Conservation (phyloP, 2,329 filamentous ascomycete genomes). For the Trichophyton benhamiae region DNA sequence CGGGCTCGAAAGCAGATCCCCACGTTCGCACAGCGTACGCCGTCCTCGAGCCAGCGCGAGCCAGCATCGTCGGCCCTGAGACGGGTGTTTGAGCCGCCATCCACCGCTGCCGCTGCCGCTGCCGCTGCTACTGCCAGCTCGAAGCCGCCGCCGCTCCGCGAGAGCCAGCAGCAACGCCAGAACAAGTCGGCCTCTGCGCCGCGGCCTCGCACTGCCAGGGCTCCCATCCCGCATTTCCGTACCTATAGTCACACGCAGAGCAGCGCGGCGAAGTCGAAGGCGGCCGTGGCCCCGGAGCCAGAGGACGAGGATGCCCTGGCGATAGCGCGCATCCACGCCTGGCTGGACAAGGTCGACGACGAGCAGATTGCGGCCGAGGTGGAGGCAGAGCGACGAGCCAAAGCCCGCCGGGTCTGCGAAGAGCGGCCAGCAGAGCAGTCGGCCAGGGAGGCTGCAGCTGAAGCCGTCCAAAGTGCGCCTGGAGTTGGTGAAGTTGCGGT, state of each 20-base stretch:
- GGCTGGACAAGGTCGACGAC: constrained; percentile 3
- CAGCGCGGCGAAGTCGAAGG: constrained; percentile 1
- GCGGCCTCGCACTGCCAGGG: background rate
- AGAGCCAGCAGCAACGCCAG: background rate
- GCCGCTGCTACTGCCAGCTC: background rate
- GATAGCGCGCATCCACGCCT: constrained; percentile 1
- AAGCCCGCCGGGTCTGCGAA: background rate
- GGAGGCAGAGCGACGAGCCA: background rate
- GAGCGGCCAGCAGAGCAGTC: background rate
- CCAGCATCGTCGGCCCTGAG: background rate
- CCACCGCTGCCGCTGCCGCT: too few species aligned
- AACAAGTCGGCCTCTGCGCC: background rate
- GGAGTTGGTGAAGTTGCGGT: background rate
- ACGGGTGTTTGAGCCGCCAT: background rate
- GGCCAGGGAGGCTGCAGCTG: background rate
- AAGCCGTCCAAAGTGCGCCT: background rate
- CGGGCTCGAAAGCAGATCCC: background rate
- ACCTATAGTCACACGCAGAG: background rate
- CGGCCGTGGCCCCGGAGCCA: background rate
- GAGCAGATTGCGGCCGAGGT: background rate
- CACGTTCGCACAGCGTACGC: background rate
- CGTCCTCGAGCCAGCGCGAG: background rate
- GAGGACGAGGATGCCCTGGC: background rate
- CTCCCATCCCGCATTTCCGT: background rate
- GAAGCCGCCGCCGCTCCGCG: background rate